A percentile compares a stretch with the other conserved stretches of the same genome.
Conservation (phyloP, 176 grass and related monocot genomes). For the Rhynchospora tenuis region DNA sequence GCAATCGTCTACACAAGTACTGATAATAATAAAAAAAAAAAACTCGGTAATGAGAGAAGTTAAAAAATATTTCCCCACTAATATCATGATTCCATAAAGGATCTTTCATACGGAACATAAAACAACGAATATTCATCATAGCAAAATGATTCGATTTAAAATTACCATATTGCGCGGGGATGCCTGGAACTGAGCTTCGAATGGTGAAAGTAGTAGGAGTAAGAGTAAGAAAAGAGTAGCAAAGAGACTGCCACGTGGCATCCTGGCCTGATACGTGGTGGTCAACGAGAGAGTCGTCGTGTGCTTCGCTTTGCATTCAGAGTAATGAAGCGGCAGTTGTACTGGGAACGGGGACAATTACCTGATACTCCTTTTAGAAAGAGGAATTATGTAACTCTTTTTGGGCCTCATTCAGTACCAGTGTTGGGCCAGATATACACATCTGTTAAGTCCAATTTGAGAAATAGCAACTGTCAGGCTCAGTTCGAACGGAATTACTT, state of each 20-base stretch:
- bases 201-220: neutral
- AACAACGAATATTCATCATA: neutral
- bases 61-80: no score
- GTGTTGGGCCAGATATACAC: neutral
- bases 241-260: neutral
- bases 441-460: neutral
- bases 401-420: neutral
- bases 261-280: conserved; percentile 9
- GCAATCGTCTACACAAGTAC: neutral
- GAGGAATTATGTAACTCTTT: neutral
- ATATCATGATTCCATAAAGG: no score
- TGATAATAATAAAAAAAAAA: neutral
- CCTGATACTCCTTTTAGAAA: neutral
- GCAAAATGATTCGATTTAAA: neutral
- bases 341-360: neutral
- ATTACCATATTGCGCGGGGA: neutral
- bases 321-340: neutral
- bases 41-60: no score
- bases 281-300: neutral
- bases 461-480: neutral
- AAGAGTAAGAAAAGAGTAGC: neutral
- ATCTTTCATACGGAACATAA: neutral
- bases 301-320: neutral
- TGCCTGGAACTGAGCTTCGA: neutral
- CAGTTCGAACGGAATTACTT: neutral